Evolutionary conservation across 352 stramenopile species (phyloP).

Genomic region (Pythium utonaiense): DNA sequence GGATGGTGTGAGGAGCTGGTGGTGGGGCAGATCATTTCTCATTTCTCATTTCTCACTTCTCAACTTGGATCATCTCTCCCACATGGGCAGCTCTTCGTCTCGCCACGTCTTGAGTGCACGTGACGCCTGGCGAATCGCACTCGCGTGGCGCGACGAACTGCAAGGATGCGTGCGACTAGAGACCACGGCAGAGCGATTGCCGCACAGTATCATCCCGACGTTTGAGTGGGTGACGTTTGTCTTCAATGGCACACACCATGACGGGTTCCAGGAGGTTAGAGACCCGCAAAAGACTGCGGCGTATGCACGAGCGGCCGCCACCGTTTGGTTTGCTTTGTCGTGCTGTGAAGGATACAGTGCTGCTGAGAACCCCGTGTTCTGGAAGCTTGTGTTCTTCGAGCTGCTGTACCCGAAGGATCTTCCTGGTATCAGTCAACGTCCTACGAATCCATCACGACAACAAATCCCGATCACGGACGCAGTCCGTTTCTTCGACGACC

Average conservation of each 20-base stretch:
- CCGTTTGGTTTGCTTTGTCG: constrained; percentile 1
- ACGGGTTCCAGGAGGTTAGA: not conserved
- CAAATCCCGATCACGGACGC: not conserved
- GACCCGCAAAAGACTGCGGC: not conserved
- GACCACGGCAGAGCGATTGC: not conserved
- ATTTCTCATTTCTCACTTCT: too few relatives aligned
- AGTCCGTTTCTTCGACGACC: not conserved
- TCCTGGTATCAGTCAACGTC: not conserved
- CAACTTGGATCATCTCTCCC: too few relatives aligned
- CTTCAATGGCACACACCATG: not conserved
- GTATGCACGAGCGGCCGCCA: not conserved
- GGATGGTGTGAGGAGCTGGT: too few relatives aligned
- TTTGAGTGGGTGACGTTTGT: constrained; percentile 18
- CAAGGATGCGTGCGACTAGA: constrained; percentile 11
- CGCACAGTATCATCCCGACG: not conserved
- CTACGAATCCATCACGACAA: not conserved
- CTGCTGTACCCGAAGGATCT: not conserved
- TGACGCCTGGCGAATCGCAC: constrained; percentile 4
- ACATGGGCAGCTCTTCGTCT: too few relatives aligned
- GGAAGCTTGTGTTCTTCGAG: constrained; percentile 3
- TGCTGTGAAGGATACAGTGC: constrained; percentile 1
- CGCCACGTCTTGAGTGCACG: not conserved
- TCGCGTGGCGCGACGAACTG: constrained; percentile 5
- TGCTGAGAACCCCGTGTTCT: not conserved
- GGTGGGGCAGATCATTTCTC: too few relatives aligned